These are phyloP conservation scores for Coleophoma eucalyptorum DNA, from an alignment of 2,329 filamentous ascomycete species.

Conservation along the genomic window DNA sequence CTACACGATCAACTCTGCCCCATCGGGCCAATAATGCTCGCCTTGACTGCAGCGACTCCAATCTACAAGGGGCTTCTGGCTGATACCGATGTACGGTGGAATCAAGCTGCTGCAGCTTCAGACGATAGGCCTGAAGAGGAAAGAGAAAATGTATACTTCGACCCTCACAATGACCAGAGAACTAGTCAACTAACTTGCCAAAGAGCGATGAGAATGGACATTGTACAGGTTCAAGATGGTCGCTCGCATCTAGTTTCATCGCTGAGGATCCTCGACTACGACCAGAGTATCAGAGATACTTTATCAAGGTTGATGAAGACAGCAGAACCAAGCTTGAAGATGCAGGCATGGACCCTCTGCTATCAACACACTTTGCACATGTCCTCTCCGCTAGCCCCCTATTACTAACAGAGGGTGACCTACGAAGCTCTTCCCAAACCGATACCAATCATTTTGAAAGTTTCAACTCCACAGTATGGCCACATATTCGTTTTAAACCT, in stretches of 20 bases:
- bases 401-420: conserved; percentile 89
- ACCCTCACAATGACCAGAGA: conserved; percentile 3
- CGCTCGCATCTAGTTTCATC: conserved; percentile 98
- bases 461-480: conserved; percentile 97
- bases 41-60: conserved; percentile 89
- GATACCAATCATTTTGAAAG: conserved; percentile 97
- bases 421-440: conserved; percentile 76
- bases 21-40: conserved; percentile 86
- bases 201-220: conserved; percentile 82
- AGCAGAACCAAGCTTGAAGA: conserved; percentile 81
- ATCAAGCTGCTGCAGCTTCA: conserved; percentile 88
- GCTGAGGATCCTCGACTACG: conserved; percentile 81
- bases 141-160: conserved; percentile 74
- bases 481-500: conserved; percentile 98
- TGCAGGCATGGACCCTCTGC: conserved; percentile 90
- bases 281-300: conserved; percentile 84
- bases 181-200: conserved; percentile 43
- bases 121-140: conserved; percentile 93
- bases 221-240: conserved; percentile 94
- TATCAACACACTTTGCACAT: conserved; percentile 96
- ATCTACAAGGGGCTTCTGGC: conserved; percentile 97
- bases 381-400: conserved; percentile 98
- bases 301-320: conserved; percentile 78
- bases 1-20: conserved; percentile 97
- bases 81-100: conserved; percentile 96